Evolutionary conservation across 257 asterid genomes (phyloP).

Genomic region (Echium plantagineum): DNA sequence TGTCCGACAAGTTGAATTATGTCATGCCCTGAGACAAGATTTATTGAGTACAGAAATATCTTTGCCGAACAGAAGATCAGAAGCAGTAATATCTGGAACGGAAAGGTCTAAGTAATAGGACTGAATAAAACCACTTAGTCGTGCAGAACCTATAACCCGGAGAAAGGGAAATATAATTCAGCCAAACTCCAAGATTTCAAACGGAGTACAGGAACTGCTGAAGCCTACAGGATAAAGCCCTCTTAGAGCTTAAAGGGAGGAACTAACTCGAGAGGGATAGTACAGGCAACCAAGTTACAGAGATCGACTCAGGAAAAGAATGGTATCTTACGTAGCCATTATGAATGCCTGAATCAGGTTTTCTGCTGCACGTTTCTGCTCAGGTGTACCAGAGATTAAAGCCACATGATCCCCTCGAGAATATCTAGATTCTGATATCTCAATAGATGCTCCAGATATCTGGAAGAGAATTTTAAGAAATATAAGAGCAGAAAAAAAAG

Average conservation of each 20-base stretch:
- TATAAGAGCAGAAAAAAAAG: constrained; percentile 7
- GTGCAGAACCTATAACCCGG: background rate
- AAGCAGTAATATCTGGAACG: background rate
- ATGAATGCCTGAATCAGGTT: constrained; percentile 92
- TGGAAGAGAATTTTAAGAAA: constrained; percentile 33
- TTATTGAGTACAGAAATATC: background rate
- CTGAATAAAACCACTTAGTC: background rate
- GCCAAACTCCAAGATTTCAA: background rate
- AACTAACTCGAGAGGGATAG: background rate
- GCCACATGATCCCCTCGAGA: constrained; percentile 90
- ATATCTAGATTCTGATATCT: constrained; percentile 64
- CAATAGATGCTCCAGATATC: constrained; percentile 91
- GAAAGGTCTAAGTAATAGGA: background rate
- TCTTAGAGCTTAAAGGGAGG: background rate
- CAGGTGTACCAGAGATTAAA: constrained; percentile 71
- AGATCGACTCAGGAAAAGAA: background rate
- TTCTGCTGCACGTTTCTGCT: constrained; percentile 88
- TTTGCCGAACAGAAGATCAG: background rate
- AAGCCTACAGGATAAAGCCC: background rate
- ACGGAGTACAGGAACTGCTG: background rate
- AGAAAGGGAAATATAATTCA: background rate
- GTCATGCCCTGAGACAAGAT: background rate
- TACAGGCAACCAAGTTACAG: background rate
- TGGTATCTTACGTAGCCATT: constrained; percentile 51
- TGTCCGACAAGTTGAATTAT: background rate